These are phyloP conservation scores for Musa itinerans DNA, from an alignment of 176 grass and related monocot genomes.

Conservation along the genomic window DNA sequence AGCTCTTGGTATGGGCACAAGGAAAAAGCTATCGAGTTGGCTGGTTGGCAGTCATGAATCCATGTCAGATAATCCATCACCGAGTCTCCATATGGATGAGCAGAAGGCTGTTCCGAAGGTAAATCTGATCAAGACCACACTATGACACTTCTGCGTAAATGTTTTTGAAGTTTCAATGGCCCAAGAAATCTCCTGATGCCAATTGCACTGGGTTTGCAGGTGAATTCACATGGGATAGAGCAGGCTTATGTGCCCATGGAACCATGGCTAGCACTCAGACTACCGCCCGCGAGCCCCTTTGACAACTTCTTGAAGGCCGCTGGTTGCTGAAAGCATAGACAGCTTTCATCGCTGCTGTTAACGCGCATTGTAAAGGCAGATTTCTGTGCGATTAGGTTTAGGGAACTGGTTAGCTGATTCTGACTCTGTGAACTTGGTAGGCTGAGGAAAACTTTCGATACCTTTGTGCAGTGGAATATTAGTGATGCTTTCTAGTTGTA, in stretches of 20 bases:
- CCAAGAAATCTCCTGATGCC: background rate
- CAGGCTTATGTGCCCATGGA: constrained; percentile 21
- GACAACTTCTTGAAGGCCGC: constrained; percentile 95
- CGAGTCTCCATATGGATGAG: constrained; percentile 25
- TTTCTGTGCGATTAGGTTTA: background rate
- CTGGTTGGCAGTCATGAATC: constrained; percentile 56
- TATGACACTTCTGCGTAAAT: background rate
- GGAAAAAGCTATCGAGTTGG: constrained; percentile 96
- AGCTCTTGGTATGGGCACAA: constrained; percentile 68
- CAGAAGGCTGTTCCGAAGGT: constrained; percentile 54
- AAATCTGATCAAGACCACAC: background rate
- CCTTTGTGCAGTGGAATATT: background rate
- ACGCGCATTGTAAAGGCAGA: background rate
- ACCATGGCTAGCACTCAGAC: constrained; percentile 45
- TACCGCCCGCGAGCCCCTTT: constrained; percentile 82
- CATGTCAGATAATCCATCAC: constrained; percentile 35
- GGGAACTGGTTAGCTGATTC: background rate
- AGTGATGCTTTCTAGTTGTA: background rate
- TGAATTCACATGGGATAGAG: constrained; percentile 39
- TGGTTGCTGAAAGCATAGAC: constrained; percentile 34
- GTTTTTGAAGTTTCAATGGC: background rate
- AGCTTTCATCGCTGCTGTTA: background rate
- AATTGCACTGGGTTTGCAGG: constrained; percentile 27
- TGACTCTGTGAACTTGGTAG: background rate
- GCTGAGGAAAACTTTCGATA: background rate